Percentiles rank a stretch among this genome's conserved stretches.
phyloP scores from a whole-genome alignment of 768 basidiomycete species.

The Lactarius quietus region DNA sequence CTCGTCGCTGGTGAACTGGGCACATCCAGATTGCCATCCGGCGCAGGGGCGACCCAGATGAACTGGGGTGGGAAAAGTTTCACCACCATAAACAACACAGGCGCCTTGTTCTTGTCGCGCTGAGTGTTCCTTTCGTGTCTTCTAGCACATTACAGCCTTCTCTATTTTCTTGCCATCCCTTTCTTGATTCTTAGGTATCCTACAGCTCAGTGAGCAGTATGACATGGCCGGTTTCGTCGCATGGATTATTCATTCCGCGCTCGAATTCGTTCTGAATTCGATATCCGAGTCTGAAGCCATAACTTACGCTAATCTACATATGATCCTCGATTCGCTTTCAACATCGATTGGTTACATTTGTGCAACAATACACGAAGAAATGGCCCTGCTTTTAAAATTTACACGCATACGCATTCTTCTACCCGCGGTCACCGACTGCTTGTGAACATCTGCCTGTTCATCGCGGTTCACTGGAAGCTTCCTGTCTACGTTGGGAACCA shows the following conservation, averaged over 20 bases:
- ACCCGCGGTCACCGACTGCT: background rate
- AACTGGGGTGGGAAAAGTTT: constrained; percentile 41
- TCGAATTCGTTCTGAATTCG: background rate
- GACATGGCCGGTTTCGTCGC: background rate
- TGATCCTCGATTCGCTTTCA: background rate
- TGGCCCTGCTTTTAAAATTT: too few relatives aligned
- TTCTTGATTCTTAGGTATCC: background rate
- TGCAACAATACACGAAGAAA: background rate
- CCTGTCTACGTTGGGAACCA: background rate
- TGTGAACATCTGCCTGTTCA: background rate
- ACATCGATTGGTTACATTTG: too few relatives aligned
- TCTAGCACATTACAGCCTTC: background rate
- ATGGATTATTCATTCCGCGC: background rate
- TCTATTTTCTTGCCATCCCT: background rate
- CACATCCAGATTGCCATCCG: constrained; percentile 44
- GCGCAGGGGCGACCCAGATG: constrained; percentile 40
- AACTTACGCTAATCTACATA: background rate
- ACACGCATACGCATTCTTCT: background rate
- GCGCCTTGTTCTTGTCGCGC: constrained; percentile 8
- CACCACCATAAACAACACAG: constrained; percentile 50
- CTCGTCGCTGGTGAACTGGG: constrained; percentile 53
- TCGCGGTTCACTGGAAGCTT: too few relatives aligned
- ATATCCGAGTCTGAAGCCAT: background rate
- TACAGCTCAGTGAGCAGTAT: background rate
- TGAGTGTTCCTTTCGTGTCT: background rate